Base-by-base conservation (phyloP, 176 grass and related monocot genomes). In the Aegilops speltoides region DNA sequence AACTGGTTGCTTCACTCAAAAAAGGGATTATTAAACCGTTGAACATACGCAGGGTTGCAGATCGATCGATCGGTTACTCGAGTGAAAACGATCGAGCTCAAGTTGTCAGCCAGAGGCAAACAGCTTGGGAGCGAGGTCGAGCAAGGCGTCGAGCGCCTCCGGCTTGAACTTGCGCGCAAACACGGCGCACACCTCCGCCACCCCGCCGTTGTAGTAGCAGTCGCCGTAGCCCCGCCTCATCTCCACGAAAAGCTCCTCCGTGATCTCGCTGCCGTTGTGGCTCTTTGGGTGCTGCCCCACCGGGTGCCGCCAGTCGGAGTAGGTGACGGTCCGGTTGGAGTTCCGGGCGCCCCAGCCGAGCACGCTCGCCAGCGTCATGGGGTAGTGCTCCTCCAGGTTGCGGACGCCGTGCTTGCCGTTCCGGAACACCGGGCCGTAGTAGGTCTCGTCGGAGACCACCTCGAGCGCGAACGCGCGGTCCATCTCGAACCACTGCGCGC, bases 161-260 rank as follows among this genome's bases (percentile, higher is more conserved):
- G 93, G 87, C 64, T 86, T 34, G 89, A 98, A 98, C 80, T 98
- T 98, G 71, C 95, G 88, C 12, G 90, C 90, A 25, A 94, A 97
- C 92, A 94, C 62, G 84, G 73, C 86, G 68, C 90, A 94, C 17
- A 89, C 19, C 9, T 85, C 88, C 4, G 29, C 80, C 6, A 8
- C 31, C 12, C 1, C 73, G 12, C 90, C 95, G 29, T 91, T 88
- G 75, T 97, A 94, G 52, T 46, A 86, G 89, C 90, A 97, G 20
- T 82, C 85, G 23, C 7, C 84, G 11, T 15, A 26, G 0, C 26
- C 90, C 32, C 46, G 79, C 79, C 74, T 94, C 81, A 94, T 93
- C 86, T 52, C 84, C 82, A 15, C 57, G 57, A 97, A 28, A 3
- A 89, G 46, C 20, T 79, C 89, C 79, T 81, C 71, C 20, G 86